A percentile compares a stretch with the other conserved stretches of the same genome.
Evolutionary conservation across 164 flowering plant species (phyloP).

Genomic region (Macadamia tetraphylla): DNA sequence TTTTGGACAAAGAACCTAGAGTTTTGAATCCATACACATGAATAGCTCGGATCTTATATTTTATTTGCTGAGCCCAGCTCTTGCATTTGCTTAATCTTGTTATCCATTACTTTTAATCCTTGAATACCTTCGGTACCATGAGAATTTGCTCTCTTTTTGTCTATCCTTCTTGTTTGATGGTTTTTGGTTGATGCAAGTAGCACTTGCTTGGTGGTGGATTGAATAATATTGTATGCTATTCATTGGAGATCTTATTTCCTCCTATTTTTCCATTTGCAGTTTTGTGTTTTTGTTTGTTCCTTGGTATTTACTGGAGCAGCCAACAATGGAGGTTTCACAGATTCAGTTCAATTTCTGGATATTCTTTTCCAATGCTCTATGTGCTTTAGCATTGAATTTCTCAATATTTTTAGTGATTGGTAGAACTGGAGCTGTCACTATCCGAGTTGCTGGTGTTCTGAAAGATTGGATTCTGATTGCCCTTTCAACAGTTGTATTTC

Average conservation of each 20-base stretch:
- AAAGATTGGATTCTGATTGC: slow-evolving; percentile 98
- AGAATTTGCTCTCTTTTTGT: background rate
- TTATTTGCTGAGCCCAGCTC: background rate
- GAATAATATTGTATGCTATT: background rate
- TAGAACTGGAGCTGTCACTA: slow-evolving; percentile 95
- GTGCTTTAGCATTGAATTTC: slow-evolving; percentile 91
- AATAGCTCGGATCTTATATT: background rate
- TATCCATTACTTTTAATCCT: background rate
- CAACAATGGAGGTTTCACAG: slow-evolving; percentile 72
- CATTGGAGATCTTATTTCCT: slow-evolving; percentile 12
- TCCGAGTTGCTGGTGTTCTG: slow-evolving; percentile 94
- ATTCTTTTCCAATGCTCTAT: slow-evolving; percentile 87
- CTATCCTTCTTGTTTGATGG: background rate
- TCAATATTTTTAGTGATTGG: slow-evolving; percentile 93
- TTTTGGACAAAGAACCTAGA: no score
- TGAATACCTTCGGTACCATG: background rate
- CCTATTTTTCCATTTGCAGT: slow-evolving; percentile 41
- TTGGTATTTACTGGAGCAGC: slow-evolving; percentile 87
- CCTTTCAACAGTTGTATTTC: slow-evolving; percentile 91
- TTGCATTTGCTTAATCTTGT: background rate
- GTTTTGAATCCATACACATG: no score
- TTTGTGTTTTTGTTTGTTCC: slow-evolving; percentile 85
- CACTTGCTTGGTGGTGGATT: background rate
- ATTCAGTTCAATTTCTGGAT: slow-evolving; percentile 94
- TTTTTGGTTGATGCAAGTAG: background rate